Percentiles rank a stretch among this genome's conserved stretches.
Evolutionary conservation across 495 filamentous ascomycete species (phyloP).

Genomic region (Hypoxylon intermedium): DNA sequence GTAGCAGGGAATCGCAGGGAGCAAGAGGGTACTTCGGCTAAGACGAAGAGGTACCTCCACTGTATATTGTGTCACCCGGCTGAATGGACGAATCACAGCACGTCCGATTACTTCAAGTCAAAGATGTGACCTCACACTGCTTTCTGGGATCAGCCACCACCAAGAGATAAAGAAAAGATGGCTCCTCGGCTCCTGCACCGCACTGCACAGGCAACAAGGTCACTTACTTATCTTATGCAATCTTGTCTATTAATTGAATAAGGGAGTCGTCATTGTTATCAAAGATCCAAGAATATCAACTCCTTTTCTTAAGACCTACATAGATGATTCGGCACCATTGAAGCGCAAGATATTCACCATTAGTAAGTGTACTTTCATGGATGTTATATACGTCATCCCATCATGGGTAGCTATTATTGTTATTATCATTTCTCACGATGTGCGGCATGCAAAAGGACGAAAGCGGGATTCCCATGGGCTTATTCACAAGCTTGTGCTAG

Average conservation of each 20-base stretch:
- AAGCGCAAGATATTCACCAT: too few relatives aligned
- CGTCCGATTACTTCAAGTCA: constrained; percentile 39
- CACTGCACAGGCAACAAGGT: too few relatives aligned
- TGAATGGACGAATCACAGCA: constrained; percentile 44
- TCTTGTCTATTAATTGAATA: constrained; percentile 23
- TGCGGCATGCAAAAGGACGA: constrained; percentile 23
- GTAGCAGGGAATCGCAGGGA: constrained; percentile 9
- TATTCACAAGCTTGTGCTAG: constrained; percentile 2
- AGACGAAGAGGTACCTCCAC: constrained; percentile 36
- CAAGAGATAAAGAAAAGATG: constrained; percentile 18
- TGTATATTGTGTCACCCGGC: constrained; percentile 31
- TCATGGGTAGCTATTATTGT: too few relatives aligned
- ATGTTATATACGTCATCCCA: too few relatives aligned
- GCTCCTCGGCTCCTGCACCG: not conserved
- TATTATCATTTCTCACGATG: not conserved
- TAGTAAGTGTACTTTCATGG: too few relatives aligned
- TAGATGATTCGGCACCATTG: too few relatives aligned
- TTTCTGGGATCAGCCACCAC: constrained; percentile 24
- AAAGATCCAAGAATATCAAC: not conserved
- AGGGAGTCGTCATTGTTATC: constrained; percentile 18
- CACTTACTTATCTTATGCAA: constrained; percentile 7
- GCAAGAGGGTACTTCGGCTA: constrained; percentile 42
- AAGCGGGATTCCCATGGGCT: constrained; percentile 24
- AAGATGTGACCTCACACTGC: constrained; percentile 38
- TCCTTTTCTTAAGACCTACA: too few relatives aligned